Base-by-base conservation (phyloP, 257 asterid genomes). In the Ilex aquifolium region DNA sequence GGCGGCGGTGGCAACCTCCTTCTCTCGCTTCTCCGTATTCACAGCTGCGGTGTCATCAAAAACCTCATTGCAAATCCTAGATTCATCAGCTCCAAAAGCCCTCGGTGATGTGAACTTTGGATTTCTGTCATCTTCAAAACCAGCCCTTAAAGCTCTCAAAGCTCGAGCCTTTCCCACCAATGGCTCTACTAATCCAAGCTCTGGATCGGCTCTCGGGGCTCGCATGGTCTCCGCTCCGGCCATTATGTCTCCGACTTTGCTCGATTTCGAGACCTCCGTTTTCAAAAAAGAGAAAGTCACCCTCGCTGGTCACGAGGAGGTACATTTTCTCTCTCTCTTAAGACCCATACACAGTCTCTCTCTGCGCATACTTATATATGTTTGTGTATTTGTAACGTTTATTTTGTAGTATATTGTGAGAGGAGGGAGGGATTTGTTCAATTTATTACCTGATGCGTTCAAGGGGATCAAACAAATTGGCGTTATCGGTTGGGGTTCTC, bases 401-500 rank as follows among this genome's bases (percentile, higher is more conserved):
- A 21, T 21, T 63, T 32, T 77, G 77, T 48, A 88, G 98, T 89
- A 76, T 82, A 88, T 92, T 82, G 98, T 92, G 72, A 83, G 86
- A 76, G 98, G 98, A 79, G 98, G 98, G 16, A 92, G 97, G 72
- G 76, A 92, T 65, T 76, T 92, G 87, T 92, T 92, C 83, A 82
- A 76, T 63, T 56, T 78, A 69, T 74, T 92, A 82, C 97, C 97
- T 0, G 95, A 87, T 64, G 95, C 98, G 46, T 92, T 92, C 70
- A 92, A 88, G 77, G 97, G 95, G 14, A 72, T 92, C 49, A 92
- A 89, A 78, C 98, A 92, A 84, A 89, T 92, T 76, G 98, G 98
- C 56, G 97, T 88, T 56, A 89, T 92, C 54, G 98, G 98, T 56
- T 92, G 98, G 98, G 98, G 98, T 13, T 92, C 98, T 29, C 95